Evolutionary conservation across 352 stramenopile species (phyloP), one percentile per base, ranked within the genome.

Genomic region (Phytophthora foliorum): DNA sequence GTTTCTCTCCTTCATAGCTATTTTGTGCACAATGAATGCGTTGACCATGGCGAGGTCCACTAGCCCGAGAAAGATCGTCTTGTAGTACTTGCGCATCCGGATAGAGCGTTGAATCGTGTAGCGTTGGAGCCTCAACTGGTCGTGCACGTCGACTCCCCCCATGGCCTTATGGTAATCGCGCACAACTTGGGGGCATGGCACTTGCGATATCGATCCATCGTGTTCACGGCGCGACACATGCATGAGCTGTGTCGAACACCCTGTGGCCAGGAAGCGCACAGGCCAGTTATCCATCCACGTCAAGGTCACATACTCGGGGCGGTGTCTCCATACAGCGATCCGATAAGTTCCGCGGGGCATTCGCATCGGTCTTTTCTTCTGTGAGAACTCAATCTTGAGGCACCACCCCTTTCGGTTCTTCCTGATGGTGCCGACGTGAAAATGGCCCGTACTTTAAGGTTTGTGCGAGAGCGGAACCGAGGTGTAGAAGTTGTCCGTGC

Each of bases 401-500:
- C 49, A 65, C 49, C 51, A 70, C 3, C 59, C 63, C 2, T 64
- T 46, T 0, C 64, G 58, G n/a, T 71, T n/a, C 52, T 1, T 51
- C 61, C 64, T 48, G 1, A 63, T 41, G 2, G 64, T 71, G 7
- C 64, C 60, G 13, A 74, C 59, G 31, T 70, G 60, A 52, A 52
- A 36, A 11, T 11, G 6, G 6, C 31, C 31, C 31, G 55, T 65
- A 9, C 52, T 38, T 2, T 68, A 29, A 2, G 72, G 27, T 10
- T 67, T 71, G 14, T 53, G 39, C 24, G 62, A 64, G 3, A 69
- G 38, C 22, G 38, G 4, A 6, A 54, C 9, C 11, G 62, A 69
- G 0, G 62, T 64, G 46, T 69, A 69, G 46, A 36, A 36, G 31
- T 36, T 36, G 31, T 36, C 31, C 31, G 31, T 36, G 10, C 31